These are phyloP conservation scores for Hapsidospora chrysogenum DNA, from an alignment of 495 filamentous ascomycete genomes.

Conservation along the genomic window DNA sequence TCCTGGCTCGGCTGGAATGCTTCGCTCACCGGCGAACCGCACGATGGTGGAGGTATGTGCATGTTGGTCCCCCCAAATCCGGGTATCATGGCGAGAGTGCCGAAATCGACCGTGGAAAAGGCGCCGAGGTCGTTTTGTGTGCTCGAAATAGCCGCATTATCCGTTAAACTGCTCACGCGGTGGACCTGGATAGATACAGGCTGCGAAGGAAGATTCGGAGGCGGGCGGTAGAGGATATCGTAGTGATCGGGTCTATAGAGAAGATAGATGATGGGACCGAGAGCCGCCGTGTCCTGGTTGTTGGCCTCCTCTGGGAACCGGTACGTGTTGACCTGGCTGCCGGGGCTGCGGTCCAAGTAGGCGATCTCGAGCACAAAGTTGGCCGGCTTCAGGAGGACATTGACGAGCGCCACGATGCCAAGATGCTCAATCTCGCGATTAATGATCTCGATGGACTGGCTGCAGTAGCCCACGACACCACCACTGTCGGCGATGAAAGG, in stretches of 20 bases:
- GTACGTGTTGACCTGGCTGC: slow-evolving; percentile 63
- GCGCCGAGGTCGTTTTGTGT: slow-evolving; percentile 21
- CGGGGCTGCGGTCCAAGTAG: slow-evolving; percentile 79
- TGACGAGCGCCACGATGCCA: slow-evolving; percentile 57
- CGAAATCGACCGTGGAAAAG: slow-evolving; percentile 19
- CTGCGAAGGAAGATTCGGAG: slow-evolving; percentile 29
- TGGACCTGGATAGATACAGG: slow-evolving; percentile 32
- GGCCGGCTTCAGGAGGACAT: slow-evolving; percentile 64
- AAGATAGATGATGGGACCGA: slow-evolving; percentile 29
- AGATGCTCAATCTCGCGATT: slow-evolving; percentile 79
- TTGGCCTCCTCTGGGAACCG: slow-evolving; percentile 43
- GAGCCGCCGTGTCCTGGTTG: slow-evolving; percentile 23
- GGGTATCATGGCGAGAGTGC: slow-evolving; percentile 28
- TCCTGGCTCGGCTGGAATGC: slow-evolving; percentile 9
- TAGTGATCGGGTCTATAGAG: slow-evolving; percentile 70
- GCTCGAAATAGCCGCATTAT: slow-evolving; percentile 18
- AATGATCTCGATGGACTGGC: slow-evolving; percentile 51
- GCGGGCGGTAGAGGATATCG: slow-evolving; percentile 75
- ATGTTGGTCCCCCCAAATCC: slow-evolving; percentile 17
- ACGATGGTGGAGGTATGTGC: no score
- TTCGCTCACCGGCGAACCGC: no score
- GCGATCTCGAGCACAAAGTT: slow-evolving; percentile 72
- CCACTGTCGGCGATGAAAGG: slow-evolving; percentile 44
- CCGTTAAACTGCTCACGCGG: slow-evolving; percentile 22
- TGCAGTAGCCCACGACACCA: slow-evolving; percentile 52